Evolutionary conservation across 345 rosid species (phyloP).

Genomic region (Aurinia saxatilis): DNA sequence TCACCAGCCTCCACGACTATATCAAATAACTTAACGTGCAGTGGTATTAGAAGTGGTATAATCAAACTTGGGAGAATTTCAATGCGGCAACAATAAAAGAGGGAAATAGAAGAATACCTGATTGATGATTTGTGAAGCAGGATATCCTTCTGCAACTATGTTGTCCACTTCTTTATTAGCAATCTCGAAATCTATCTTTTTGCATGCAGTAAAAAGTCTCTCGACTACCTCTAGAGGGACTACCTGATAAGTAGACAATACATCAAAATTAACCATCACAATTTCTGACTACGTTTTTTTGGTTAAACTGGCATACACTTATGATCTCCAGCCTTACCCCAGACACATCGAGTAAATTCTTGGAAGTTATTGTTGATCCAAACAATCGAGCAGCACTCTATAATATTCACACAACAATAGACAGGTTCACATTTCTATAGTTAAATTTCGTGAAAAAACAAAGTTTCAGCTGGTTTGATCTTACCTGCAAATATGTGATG

Average conservation of each 20-base stretch:
- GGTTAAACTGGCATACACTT: background rate
- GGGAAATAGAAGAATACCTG: conserved; percentile 39
- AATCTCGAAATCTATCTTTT: conserved; percentile 78
- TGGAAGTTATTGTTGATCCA: conserved; percentile 84
- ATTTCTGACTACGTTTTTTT: background rate
- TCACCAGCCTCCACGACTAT: conserved; percentile 50
- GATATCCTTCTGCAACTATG: conserved; percentile 83
- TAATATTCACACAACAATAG: conserved; percentile 22
- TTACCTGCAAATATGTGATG: conserved; percentile 89
- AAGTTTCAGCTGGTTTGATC: background rate
- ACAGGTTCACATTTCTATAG: background rate
- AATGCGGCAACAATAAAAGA: background rate
- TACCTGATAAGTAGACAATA: conserved; percentile 37
- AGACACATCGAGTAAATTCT: conserved; percentile 66
- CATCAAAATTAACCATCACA: background rate
- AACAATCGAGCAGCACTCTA: conserved; percentile 94
- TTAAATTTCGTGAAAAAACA: background rate
- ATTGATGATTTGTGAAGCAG: conserved; percentile 77
- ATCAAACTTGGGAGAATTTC: background rate
- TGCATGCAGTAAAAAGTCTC: conserved; percentile 62
- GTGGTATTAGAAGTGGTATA: conserved; percentile 1
- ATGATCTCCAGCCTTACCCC: conserved; percentile 54
- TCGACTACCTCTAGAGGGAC: conserved; percentile 61
- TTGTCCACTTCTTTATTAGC: conserved; percentile 80
- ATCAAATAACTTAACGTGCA: conserved; percentile 56